These are phyloP conservation scores for Irpex rosettiformis DNA, from an alignment of 1,284 basidiomycete species.

Conservation along the genomic window DNA sequence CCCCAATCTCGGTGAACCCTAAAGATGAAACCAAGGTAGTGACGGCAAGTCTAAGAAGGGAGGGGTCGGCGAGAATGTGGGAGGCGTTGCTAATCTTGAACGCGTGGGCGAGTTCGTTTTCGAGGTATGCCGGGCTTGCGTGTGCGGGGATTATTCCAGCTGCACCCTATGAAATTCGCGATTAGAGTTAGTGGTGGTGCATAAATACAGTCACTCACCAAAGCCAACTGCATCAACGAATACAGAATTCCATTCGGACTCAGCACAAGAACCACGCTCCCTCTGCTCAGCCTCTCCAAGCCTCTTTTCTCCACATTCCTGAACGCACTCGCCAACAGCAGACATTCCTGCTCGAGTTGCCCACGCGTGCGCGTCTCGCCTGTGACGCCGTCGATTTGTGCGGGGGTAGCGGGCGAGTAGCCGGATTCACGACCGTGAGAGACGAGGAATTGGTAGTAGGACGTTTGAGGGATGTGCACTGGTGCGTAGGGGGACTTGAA, in stretches of 20 bases:
- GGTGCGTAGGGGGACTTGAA: neutral
- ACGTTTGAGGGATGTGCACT: neutral
- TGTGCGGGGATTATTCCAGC: conserved; percentile 30
- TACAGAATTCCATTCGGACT: conserved; percentile 41
- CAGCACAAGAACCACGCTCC: conserved; percentile 36
- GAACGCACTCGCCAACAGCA: conserved; percentile 8
- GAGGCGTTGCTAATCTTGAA: conserved; percentile 36
- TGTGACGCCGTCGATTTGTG: conserved; percentile 15
- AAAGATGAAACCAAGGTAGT: conserved; percentile 25
- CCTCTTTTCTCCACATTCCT: conserved; percentile 14
- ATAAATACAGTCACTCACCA: too few species aligned
- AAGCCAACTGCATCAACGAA: conserved; percentile 35
- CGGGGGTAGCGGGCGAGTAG: neutral
- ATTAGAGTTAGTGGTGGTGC: too few species aligned
- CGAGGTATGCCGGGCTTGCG: conserved; percentile 32
- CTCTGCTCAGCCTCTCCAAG: conserved; percentile 24
- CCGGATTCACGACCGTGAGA: neutral
- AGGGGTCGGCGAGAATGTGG: conserved; percentile 38
- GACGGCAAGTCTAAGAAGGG: conserved; percentile 29
- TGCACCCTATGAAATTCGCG: conserved; percentile 18
- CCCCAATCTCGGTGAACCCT: conserved; percentile 23
- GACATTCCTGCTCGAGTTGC: conserved; percentile 8
- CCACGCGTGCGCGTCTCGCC: conserved; percentile 12
- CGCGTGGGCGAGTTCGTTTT: conserved; percentile 26
- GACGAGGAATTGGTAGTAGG: neutral